Evolutionary conservation across 2,329 filamentous ascomycete species (phyloP).

Genomic region (Bisporella sp.): DNA sequence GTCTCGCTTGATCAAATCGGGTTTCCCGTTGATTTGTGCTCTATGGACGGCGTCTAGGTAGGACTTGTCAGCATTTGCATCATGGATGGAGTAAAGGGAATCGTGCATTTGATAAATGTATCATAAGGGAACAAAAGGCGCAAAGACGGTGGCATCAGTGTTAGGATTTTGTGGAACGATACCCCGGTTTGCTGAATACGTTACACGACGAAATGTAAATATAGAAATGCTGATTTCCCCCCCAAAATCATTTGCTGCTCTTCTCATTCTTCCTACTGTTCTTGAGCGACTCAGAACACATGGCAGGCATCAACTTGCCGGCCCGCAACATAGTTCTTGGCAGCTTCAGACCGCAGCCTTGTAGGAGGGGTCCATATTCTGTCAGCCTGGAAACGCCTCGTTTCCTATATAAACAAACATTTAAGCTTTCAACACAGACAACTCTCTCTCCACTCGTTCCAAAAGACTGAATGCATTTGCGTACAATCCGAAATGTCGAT

Average conservation of each 20-base stretch:
- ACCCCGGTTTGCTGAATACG: neutral
- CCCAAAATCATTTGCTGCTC: neutral
- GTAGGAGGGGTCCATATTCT: too few relatives aligned
- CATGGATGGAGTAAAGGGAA: neutral
- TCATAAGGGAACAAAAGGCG: neutral
- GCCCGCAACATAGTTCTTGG: too few relatives aligned
- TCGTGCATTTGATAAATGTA: neutral
- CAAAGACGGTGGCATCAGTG: neutral
- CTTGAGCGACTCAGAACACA: too few relatives aligned
- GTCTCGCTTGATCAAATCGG: slow-evolving; percentile 16
- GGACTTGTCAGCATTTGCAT: neutral
- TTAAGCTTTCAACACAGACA: too few relatives aligned
- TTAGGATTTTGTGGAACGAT: neutral
- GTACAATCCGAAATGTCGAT: slow-evolving; percentile 35
- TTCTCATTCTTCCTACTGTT: too few relatives aligned
- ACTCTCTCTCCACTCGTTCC: neutral
- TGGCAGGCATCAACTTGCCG: too few relatives aligned
- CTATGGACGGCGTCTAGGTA: neutral
- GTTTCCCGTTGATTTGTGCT: neutral
- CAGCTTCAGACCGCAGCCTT: too few relatives aligned
- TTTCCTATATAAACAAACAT: too few relatives aligned
- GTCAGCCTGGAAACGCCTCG: too few relatives aligned
- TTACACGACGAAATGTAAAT: too few relatives aligned
- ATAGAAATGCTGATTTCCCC: neutral
- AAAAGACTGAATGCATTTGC: neutral